Base-by-base conservation (phyloP, 2,329 filamentous ascomycete genomes). In the Phymatotrichopsis omnivora region DNA sequence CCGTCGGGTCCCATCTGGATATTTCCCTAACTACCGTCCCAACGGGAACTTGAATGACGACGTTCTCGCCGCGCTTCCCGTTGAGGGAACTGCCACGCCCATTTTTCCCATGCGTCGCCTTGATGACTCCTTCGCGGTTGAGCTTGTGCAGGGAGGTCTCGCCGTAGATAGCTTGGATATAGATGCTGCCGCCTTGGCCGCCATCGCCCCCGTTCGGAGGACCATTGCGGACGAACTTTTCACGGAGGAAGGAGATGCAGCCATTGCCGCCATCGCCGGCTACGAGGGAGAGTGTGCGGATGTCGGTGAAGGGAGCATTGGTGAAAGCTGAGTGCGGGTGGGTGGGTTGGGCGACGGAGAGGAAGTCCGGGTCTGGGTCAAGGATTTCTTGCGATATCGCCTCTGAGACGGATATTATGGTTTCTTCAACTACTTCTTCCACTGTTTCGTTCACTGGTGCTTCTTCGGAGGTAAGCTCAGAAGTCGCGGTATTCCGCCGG, bases 161-260 rank as follows among this genome's bases (percentile, higher is more conserved):
- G 48, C 86, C 85, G 43, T 82, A 78, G 1, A 93, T 78, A 6
- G 91, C 87, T 65, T 96, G 89, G 47, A 98, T 93, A 63, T 93
- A 96, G 55, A 98, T 71, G 58, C 82, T 93, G 29, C 91, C 91
- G 51, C 91, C 91, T 45, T 78, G 82, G 4, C 91, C 91, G 31
- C 91, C 91, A 61, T 98, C 86, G 49, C 91, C 91, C 37, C 91
- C 91, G 63, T 98, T 96, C 7, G 91, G 77, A 8, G 91, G 91
- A 0, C 91, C 91, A 54, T 93, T 80, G 33, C 80, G 76, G 23
- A 95, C 72, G 64, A 83, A 96, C 53, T 89, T 89, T 59, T 98
- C 91, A 16, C 89, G 80, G 32, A 93, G 68, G 62, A 96, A 98
- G 0, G 91, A 91, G 39, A 96, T 85, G 61, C 91, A 98, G 53